Evolutionary conservation across 1,284 basidiomycete genomes (phyloP), one percentile per base, ranked within the genome.

Genomic region (Takashimella koratensis): DNA sequence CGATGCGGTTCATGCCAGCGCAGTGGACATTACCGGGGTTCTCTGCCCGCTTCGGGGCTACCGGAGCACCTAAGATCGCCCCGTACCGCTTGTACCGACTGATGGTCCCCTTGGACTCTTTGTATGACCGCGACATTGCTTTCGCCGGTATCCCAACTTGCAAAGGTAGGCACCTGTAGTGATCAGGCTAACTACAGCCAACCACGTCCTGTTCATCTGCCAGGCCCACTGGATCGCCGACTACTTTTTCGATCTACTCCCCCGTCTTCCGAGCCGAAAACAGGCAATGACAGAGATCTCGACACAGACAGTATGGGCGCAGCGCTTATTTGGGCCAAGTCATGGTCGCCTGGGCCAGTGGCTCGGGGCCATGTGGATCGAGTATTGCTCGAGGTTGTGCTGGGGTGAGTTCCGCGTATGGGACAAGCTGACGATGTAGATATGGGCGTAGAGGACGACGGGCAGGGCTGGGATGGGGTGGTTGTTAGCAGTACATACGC

Each of bases 161-260:
- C 27, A 52, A 54, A 46, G 47, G 36, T 52, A 11, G 25, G 54
- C 30, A 12, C 25, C 30, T 47, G 3, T 30, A 20, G 43, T n/a
- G 13, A 19, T 20, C 4, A 25, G 40, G 3, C 46, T 52, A 13
- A 40, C 21, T 22, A 51, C 51, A 58, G 57, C 57, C 3, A 64
- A 64, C 50, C 57, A 59, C 43, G 55, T 64, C 40, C 24, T 64
- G 16, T 54, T 57, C 41, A 49, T 59, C 23, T 47, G 51, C 16
- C 62, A 64, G 46, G 57, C 59, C 16, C 62, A 64, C 39, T 64
- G 62, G 62, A 57, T 64, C 16, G 48, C 60, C 30, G 62, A 64
- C 44, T 64, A 64, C 50, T 27, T 64, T 3, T 51, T 64, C 2
- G 60, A 51, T 30, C 24, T 57, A 10, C 46, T 62, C 11, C 62